Evolutionary conservation across 2,329 filamentous ascomycete species (phyloP).

Genomic region (Phaeosphaeriaceae sp.): DNA sequence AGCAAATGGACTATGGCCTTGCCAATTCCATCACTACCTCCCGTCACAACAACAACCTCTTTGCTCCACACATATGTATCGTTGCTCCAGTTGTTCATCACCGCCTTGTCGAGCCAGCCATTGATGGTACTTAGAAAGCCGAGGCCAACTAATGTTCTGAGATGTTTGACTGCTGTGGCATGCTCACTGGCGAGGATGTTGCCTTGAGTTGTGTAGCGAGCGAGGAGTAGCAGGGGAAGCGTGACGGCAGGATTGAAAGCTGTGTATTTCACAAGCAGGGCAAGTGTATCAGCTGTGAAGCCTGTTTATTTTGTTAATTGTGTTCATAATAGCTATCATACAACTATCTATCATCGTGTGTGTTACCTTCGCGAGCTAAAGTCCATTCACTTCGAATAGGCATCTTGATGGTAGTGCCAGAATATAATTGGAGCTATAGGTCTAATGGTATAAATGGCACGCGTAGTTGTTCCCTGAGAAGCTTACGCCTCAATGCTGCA

Average conservation of each 20-base stretch:
- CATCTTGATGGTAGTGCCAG: conserved; percentile 26
- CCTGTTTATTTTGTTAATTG: conserved; percentile 22
- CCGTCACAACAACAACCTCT: conserved; percentile 76
- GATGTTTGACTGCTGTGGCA: conserved; percentile 60
- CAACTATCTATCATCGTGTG: background rate
- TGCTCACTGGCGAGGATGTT: conserved; percentile 56
- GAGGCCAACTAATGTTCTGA: conserved; percentile 62
- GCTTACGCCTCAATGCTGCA: background rate
- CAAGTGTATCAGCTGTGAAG: conserved; percentile 62
- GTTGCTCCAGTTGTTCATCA: conserved; percentile 58
- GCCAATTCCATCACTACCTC: conserved; percentile 77
- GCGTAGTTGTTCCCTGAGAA: too few species aligned
- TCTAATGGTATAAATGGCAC: background rate
- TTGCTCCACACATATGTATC: conserved; percentile 69
- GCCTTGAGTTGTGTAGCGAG: conserved; percentile 68
- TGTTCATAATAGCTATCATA: background rate
- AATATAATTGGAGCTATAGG: background rate
- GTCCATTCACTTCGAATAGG: conserved; percentile 47
- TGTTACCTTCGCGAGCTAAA: conserved; percentile 48
- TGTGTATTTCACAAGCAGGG: conserved; percentile 64
- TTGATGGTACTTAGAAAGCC: conserved; percentile 59
- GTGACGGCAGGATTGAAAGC: conserved; percentile 69
- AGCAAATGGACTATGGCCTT: conserved; percentile 68
- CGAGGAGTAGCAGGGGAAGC: conserved; percentile 67
- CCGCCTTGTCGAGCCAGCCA: conserved; percentile 58